Evolutionary conservation across 768 basidiomycete genomes (phyloP).

Genomic region (Sporobolomyces roseus): DNA sequence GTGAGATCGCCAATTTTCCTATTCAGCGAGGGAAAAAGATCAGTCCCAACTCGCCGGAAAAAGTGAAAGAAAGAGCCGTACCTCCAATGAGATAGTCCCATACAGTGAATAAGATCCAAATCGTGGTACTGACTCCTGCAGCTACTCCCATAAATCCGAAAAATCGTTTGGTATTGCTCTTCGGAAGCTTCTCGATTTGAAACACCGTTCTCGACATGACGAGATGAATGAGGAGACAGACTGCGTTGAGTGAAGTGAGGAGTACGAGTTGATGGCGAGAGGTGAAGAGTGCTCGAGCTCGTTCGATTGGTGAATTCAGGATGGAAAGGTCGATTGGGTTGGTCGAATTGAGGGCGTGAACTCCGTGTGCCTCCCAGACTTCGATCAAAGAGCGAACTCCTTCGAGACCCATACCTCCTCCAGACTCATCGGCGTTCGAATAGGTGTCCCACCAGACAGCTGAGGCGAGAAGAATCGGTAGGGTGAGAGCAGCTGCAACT

Average conservation of each 20-base stretch:
- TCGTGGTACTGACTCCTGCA: constrained; percentile 14
- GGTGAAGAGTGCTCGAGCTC: constrained; percentile 33
- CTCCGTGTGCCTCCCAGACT: constrained; percentile 41
- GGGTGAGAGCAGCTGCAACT: constrained; percentile 35
- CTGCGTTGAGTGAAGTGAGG: constrained; percentile 40
- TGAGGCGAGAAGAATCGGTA: constrained; percentile 41
- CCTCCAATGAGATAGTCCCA: constrained; percentile 46
- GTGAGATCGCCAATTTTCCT: constrained; percentile 37
- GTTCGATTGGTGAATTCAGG: constrained; percentile 16
- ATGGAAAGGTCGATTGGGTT: neutral
- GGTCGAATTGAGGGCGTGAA: constrained; percentile 6
- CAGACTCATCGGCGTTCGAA: constrained; percentile 7
- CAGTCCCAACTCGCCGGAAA: neutral
- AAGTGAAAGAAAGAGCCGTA: constrained; percentile 38
- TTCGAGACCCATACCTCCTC: constrained; percentile 24
- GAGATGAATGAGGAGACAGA: constrained; percentile 42
- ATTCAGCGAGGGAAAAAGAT: neutral
- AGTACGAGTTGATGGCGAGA: constrained; percentile 43
- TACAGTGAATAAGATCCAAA: constrained; percentile 31
- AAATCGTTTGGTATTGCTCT: constrained; percentile 44
- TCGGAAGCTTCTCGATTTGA: constrained; percentile 41
- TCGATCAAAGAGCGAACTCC: constrained; percentile 34
- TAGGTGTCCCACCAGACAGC: constrained; percentile 42
- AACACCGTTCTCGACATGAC: constrained; percentile 40
- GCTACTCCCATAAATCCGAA: constrained; percentile 44